Base-by-base conservation (phyloP, 1,284 basidiomycete genomes). In the Moesziomyces aphidis region DNA sequence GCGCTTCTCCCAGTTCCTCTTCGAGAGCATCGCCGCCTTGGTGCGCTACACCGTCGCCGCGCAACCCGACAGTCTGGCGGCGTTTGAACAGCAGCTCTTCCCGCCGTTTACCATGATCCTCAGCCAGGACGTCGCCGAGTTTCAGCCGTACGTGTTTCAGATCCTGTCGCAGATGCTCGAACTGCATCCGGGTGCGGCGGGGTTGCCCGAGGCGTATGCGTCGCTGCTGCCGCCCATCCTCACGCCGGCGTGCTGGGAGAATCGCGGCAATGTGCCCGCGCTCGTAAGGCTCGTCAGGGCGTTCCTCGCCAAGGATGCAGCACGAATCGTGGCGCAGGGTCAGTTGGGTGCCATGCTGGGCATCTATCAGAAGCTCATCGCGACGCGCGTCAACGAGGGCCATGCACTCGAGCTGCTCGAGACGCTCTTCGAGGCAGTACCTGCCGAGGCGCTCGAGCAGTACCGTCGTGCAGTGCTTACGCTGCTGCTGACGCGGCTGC, bases 111-210 rank as follows among this genome's bases (percentile, higher is more conserved):
- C 92, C 9, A 85, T 91, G 67, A 95, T 98, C 81, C 86, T 99
- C 5, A 90, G 94, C 76, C 90, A 94, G 79, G 96, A 99, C 76
- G 94, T 98, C 28, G 91, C 83, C 94, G 96, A 98, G 86, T 99
- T 97, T 84, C 92, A 97, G 55, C 96, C 96, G 2, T 99, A 96
- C 84, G 92, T 94, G 55, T 98, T 99, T 88, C 97, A 99, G 84
- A 90, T 99, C 76, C 90, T 98, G 34, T 92, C 95, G 0, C 96
- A 99, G 85, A 94, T 99, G 88, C 90, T 99, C 42, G 93, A 95
- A 76, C 87, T 94, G 10, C 95, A 96, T 79, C 78, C 73, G 39
- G 7, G 39, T 43, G 19, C 48, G 15, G 50, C 36, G 9, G 80
- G 84, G 22, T 87, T 97, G 9, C 94, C 96, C 0, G 86, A 88